A percentile compares a stretch with the other conserved stretches of the same genome.
Conservation (phyloP, 257 asterid genomes). For the Nicotiana knightiana region DNA sequence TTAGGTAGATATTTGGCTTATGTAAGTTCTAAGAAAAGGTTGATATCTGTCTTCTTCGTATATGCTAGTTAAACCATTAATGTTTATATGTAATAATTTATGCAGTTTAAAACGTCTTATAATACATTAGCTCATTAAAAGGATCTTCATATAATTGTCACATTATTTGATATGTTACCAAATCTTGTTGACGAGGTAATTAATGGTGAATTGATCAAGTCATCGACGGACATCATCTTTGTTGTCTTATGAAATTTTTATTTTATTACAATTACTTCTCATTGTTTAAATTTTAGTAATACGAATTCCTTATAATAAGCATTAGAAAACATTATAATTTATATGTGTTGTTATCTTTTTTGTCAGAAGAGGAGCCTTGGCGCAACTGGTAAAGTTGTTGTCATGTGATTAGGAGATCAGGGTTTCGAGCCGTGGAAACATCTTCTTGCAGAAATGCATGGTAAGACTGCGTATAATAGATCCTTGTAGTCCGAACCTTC, state of each 20-base stretch:
- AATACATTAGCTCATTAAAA: neutral
- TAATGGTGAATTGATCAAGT: neutral
- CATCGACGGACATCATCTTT: neutral
- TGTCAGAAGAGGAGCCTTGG: too few relatives aligned
- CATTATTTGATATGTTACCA: neutral
- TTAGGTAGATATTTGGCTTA: neutral
- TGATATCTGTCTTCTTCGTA: neutral
- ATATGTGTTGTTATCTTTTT: neutral
- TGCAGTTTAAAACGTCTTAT: neutral
- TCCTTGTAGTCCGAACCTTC: too few relatives aligned
- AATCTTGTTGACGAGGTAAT: constrained; percentile 1
- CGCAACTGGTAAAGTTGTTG: too few relatives aligned
- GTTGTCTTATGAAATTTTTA: neutral
- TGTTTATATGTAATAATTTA: neutral
- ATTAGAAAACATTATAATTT: neutral
- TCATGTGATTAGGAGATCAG: too few relatives aligned
- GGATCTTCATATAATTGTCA: neutral
- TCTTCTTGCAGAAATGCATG: too few relatives aligned
- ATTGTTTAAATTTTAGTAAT: neutral
- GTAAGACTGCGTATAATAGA: too few relatives aligned
- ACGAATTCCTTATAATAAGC: neutral
- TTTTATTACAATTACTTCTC: neutral
- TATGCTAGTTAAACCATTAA: neutral
- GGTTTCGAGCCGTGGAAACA: too few relatives aligned
- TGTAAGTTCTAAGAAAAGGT: neutral